Base-by-base conservation (phyloP, 2,329 filamentous ascomycete species). In the Aspergillus aculeatus region DNA sequence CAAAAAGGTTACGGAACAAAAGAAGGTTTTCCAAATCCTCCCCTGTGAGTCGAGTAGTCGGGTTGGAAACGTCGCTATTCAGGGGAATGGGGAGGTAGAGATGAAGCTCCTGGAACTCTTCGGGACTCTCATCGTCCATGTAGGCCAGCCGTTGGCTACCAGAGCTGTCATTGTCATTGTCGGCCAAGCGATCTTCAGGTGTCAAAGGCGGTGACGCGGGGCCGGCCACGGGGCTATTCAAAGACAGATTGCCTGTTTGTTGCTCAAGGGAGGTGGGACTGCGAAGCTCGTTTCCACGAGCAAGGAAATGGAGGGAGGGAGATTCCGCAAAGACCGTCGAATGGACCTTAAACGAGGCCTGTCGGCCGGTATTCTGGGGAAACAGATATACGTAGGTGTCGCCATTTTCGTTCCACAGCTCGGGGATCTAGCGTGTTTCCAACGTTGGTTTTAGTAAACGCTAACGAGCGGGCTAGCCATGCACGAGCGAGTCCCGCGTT, bases 361-460 rank as follows among this genome's bases (percentile, higher is more conserved):
- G 80, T 67, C 81, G 82, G 56, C 80, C 81, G 21, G 84, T 82
- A 16, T 77, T 82, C 47, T 82, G 78, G 1, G 86, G 84, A 66
- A 85, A 87, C 14, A 88, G 77, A 66, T 88, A 85, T n/a, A 89
- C 79, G 61, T 82, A 80, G 14, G 85, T 87, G 69, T 88, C 84
- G n/a, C 83, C 86, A 50, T 80, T 71, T 3, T 86, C 82, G 64
- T 87, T 83, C 86, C 86, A 89, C 9, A 88, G 71, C 66, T 88
- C 86, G 5, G 77, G 69, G 16, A 86, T 77, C 82, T 84, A 62
- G 29, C 16, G 32, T 44, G 38, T 44, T 44, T 44, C 38, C 38
- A 44, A 44, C 5, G 59, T 65, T 53, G 54, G 56, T 47, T 47
- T 63, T 60, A 63, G 58, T 56, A 44, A 44, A 44, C 38, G 38